These are phyloP conservation scores for Dipodascus albidus DNA, from an alignment of 805 yeast species.

Conservation along the genomic window DNA sequence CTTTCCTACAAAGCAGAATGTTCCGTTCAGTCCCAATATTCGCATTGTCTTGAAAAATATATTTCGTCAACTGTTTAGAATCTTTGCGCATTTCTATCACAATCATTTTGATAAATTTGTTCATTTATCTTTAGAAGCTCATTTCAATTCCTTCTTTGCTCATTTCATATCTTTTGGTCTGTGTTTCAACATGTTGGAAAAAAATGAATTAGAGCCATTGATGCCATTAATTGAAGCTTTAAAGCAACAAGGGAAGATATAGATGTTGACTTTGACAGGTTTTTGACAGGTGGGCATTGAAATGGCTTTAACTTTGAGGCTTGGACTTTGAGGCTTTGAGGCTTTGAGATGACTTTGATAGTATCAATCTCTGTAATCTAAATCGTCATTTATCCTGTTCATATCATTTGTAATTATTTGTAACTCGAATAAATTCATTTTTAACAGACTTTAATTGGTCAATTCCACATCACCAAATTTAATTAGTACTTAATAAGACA, in stretches of 20 bases:
- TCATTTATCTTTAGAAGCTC: conserved; percentile 90
- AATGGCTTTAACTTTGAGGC: no score
- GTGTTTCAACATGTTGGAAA: conserved; percentile 73
- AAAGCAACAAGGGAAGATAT: conserved; percentile 80
- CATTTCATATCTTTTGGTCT: conserved; percentile 82
- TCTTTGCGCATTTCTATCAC: conserved; percentile 90
- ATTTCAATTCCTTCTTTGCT: conserved; percentile 95
- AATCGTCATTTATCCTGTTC: no score
- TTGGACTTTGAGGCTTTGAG: no score
- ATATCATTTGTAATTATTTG: no score
- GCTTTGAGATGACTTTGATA: no score
- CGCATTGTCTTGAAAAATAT: conserved; percentile 76
- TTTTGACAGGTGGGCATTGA: no score
- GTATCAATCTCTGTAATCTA: no score
- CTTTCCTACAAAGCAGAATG: conserved; percentile 85
- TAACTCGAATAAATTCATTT: no score
- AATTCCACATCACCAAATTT: no score
- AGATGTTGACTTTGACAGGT: no score
- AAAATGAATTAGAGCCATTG: conserved; percentile 70
- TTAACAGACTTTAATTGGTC: no score
- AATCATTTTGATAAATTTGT: conserved; percentile 89
- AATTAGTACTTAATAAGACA: no score
- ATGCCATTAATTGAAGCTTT: conserved; percentile 63
- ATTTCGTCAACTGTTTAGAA: conserved; percentile 83
- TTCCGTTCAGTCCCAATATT: conserved; percentile 81